Evolutionary conservation across 2,329 filamentous ascomycete species (phyloP).

Genomic region (Ophiostoma australiae): DNA sequence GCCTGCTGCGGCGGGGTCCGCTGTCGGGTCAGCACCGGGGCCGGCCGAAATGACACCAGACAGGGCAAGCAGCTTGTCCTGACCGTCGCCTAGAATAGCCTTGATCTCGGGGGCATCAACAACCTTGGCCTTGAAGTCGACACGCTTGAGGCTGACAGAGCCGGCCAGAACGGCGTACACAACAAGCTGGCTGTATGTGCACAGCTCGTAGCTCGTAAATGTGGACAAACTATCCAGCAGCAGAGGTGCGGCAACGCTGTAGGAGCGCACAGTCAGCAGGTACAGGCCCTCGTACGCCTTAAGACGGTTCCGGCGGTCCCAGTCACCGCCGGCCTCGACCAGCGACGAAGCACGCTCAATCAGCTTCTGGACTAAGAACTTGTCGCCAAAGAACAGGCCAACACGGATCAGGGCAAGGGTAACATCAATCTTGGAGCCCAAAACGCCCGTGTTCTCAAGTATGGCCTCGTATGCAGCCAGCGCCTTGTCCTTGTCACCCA

Average conservation of each 20-base stretch:
- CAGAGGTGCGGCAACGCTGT: slow-evolving; percentile 82
- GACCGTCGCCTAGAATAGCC: slow-evolving; percentile 84
- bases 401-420: slow-evolving; percentile 94
- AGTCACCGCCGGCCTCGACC: slow-evolving; percentile 93
- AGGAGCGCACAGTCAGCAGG: slow-evolving; percentile 84
- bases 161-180: slow-evolving; percentile 94
- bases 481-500: slow-evolving; percentile 97
- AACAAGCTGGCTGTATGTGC: slow-evolving; percentile 90
- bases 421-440: slow-evolving; percentile 95
- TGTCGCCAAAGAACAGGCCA: slow-evolving; percentile 93
- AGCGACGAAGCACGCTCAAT: slow-evolving; percentile 83
- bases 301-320: slow-evolving; percentile 95
- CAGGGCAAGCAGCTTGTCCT: slow-evolving; percentile 80
- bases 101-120: slow-evolving; percentile 98
- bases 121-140: slow-evolving; percentile 98
- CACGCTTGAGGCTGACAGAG: slow-evolving; percentile 87
- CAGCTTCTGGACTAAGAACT: slow-evolving; percentile 85
- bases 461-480: slow-evolving; percentile 88
- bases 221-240: slow-evolving; percentile 96
- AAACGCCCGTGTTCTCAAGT: slow-evolving; percentile 93
- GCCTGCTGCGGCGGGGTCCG: slow-evolving; percentile 54
- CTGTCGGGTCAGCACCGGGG: slow-evolving; percentile 60
- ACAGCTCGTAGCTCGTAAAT: slow-evolving; percentile 97
- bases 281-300: slow-evolving; percentile 98
- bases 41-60: slow-evolving; percentile 76